Base-by-base conservation (phyloP, 1,139 yeast genomes). In the Suhomyces terraborum region DNA sequence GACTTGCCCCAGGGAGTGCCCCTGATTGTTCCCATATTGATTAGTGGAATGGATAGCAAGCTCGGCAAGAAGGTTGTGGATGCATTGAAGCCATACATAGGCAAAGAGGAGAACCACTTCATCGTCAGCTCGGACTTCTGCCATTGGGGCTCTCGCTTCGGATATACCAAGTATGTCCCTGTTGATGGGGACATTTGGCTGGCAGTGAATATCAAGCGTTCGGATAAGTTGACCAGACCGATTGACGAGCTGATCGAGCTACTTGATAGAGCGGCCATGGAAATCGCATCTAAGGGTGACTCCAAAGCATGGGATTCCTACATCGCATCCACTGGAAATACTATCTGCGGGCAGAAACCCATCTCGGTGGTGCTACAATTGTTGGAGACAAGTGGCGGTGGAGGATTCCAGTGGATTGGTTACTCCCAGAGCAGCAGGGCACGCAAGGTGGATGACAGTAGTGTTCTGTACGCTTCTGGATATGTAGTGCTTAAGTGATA, bases 331-430 rank as follows among this genome's bases (percentile, higher is more conserved):
- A 87, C 98, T 0, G 88, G 84, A 1, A 91, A 93, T 61, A 94
- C 98, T 0, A 86, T 93, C 18, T 94, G 99, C 61, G 99, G 99
- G 0, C 86, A 91, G 46, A 83, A 79, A 48, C 97, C 98, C 0
- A 70, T 93, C 30, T 76, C 80, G 1, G 71, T 88, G 9, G 60
- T 91, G 26, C 61, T 89, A 40, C 65, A 70, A 31, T 64, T 84
- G 8, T 56, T 82, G 52, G 82, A 79, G 43, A 53, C 52, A 30
- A 50, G 37, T 42, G 48, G 35, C n/a, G 41, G 27, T 5, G 35
- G 40, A 4, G 40, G 41, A 8, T 79, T 89, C 52, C 57, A 75
- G 22, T 89, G 97, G 96, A 70, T 84, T 14, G 89, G 88, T 1
- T 93, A 93, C 58, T 69, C 84, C 1, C 98, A 93, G 62, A 86